Base-by-base conservation (phyloP, 2,329 filamentous ascomycete species). In the Epichloe sibirici region DNA sequence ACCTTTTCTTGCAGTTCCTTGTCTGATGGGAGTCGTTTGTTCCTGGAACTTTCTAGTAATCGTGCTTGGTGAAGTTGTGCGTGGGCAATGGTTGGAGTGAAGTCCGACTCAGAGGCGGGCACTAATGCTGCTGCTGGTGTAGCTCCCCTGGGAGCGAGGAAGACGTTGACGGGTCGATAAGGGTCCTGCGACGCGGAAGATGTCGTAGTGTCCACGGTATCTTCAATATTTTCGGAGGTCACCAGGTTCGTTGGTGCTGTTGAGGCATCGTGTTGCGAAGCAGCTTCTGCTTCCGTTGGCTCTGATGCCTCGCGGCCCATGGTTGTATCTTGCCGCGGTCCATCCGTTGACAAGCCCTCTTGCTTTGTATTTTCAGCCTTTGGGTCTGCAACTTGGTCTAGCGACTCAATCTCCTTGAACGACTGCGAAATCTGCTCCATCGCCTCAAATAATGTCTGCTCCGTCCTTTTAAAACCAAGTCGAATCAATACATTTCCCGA, bases 11-110 rank as follows among this genome's bases (percentile, higher is more conserved):
- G 84, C 11, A 94, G 73, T 64, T 97, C 91, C 37, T 80, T 81
- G 67, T 97, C 90, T 1, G 89, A 94, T 5, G 81, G 80, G 1
- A 97, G 79, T 21, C 89, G 83, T 56, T 78, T 83, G 66, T 95
- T 95, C 55, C 83, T 81, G 2, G 79, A 74, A 45, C 72, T 74
- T 37, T 75, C 71, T 51, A 77, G 73, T 1, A 93, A 75, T 2
- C 81, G 75, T 12, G 79, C 76, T 69, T 93, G 90, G 67, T 85
- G 87, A 39, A 81, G 76, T 66, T 84, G 86, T 56, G 81, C 89
- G 69, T 86, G 89, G 53, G 81, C 84, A 62, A 89, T 82, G 51
- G 80, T 89, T 39, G 81, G 89, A 47, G 79, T 76, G 66, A 86
- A 95, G 63, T 90, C 86, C n/a, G 76, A 73, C 52, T 91, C 88